Evolutionary conservation across 768 basidiomycete genomes (phyloP).

Genomic region (Termitomyces sp.): DNA sequence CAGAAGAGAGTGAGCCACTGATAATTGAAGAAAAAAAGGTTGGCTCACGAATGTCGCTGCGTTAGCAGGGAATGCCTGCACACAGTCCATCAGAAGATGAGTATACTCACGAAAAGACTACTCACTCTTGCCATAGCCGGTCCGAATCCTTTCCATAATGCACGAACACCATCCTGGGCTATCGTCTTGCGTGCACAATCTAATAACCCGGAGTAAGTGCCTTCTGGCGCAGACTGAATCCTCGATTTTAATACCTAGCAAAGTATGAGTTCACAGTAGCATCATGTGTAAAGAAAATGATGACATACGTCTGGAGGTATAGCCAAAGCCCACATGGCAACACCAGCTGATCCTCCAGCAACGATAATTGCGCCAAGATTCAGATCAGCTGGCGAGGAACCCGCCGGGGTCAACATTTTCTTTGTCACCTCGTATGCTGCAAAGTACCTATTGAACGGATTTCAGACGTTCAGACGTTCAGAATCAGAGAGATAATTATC

Average conservation of each 20-base stretch:
- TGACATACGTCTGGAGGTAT: slow-evolving; percentile 88
- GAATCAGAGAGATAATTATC: neutral
- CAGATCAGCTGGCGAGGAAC: slow-evolving; percentile 73
- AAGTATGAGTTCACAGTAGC: neutral
- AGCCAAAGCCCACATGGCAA: slow-evolving; percentile 97
- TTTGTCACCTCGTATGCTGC: slow-evolving; percentile 96
- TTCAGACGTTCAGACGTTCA: slow-evolving; percentile 9
- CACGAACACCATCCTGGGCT: slow-evolving; percentile 77
- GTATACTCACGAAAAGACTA: slow-evolving; percentile 2
- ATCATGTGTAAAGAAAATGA: neutral
- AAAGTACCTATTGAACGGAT: slow-evolving; percentile 64
- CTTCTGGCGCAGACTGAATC: slow-evolving; percentile 92
- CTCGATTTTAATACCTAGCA: slow-evolving; percentile 89
- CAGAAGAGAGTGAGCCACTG: slow-evolving; percentile 10
- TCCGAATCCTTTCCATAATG: slow-evolving; percentile 96
- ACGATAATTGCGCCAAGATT: slow-evolving; percentile 83
- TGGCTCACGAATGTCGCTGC: slow-evolving; percentile 84
- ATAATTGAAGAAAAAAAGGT: neutral
- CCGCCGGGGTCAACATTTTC: slow-evolving; percentile 74
- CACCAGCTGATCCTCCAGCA: slow-evolving; percentile 91
- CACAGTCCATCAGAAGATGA: neutral
- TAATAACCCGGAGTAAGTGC: slow-evolving; percentile 91
- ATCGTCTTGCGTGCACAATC: slow-evolving; percentile 94
- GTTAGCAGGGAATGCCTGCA: slow-evolving; percentile 92
- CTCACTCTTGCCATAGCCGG: slow-evolving; percentile 92